Evolutionary conservation across 495 filamentous ascomycete genomes (phyloP).

Genomic region (Recurvomyces mirabilis): DNA sequence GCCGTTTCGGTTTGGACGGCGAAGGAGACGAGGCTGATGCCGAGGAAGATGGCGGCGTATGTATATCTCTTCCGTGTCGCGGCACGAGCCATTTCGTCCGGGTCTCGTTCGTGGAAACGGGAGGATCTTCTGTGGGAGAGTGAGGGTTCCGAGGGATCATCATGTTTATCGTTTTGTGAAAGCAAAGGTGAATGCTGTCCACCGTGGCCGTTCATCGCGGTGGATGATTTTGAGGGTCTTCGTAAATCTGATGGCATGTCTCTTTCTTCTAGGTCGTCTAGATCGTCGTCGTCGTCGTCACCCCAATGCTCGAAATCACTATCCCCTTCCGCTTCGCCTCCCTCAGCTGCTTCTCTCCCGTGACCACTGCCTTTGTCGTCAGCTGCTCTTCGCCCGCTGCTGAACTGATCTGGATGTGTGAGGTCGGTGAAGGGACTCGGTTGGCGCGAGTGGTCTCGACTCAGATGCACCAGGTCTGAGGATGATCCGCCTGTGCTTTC

Average conservation of each 20-base stretch:
- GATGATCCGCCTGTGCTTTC: slow-evolving; percentile 11
- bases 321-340: slow-evolving; percentile 8
- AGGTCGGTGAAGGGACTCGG: slow-evolving; percentile 10
- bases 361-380: no score
- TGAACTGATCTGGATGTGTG: slow-evolving; percentile 7
- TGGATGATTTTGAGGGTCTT: no score
- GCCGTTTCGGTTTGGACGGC: slow-evolving; percentile 87
- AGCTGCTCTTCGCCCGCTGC: no score
- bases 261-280: not conserved
- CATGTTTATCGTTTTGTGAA: no score
- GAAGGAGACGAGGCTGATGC: slow-evolving; percentile 72
- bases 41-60: slow-evolving; percentile 70
- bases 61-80: slow-evolving; percentile 72
- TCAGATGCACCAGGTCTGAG: slow-evolving; percentile 17
- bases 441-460: slow-evolving; percentile 12
- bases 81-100: slow-evolving; percentile 43
- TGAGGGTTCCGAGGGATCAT: slow-evolving; percentile 21
- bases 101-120: slow-evolving; percentile 51
- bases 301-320: slow-evolving; percentile 21
- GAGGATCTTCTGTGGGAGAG: slow-evolving; percentile 36
- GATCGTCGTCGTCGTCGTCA: slow-evolving; percentile 9
- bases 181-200: no score
- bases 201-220: no score
- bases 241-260: slow-evolving; percentile 29
- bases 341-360: not conserved